Evolutionary conservation across 73 alveolate species (phyloP).

Genomic region (Urostyla sp.): DNA sequence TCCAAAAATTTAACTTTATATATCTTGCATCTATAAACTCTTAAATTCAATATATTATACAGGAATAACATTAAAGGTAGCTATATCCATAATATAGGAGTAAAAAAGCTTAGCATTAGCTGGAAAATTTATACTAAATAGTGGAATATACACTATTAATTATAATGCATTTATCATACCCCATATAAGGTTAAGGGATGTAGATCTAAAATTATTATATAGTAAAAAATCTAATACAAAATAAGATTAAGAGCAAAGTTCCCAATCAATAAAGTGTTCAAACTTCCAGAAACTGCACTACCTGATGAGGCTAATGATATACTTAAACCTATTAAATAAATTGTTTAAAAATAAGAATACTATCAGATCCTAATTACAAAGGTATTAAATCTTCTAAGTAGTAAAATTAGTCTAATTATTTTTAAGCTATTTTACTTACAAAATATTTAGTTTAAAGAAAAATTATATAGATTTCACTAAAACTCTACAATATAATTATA

Average conservation of each 20-base stretch:
- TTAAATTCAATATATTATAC: neutral
- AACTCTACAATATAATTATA: neutral
- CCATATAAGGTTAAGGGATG: slow-evolving; percentile 33
- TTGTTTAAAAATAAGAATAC: neutral
- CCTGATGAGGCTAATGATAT: slow-evolving; percentile 16
- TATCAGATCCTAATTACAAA: neutral
- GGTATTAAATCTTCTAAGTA: neutral
- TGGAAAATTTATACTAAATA: slow-evolving; percentile 38
- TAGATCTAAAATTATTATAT: slow-evolving; percentile 5
- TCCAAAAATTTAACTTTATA: neutral
- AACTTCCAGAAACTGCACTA: neutral
- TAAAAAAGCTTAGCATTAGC: slow-evolving; percentile 36
- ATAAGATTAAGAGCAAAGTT: slow-evolving; percentile 29
- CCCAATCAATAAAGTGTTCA: slow-evolving; percentile 29
- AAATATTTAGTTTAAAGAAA: neutral
- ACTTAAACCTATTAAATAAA: slow-evolving; percentile 9
- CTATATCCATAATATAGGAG: slow-evolving; percentile 23
- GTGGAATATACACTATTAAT: slow-evolving; percentile 36
- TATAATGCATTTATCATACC: slow-evolving; percentile 47
- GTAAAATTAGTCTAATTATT: neutral
- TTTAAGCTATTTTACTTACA: neutral
- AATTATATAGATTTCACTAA: neutral
- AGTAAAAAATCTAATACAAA: neutral
- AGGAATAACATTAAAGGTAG: slow-evolving; percentile 39
- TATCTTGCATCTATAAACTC: neutral